phyloP scores from a whole-genome alignment of 2,329 filamentous ascomycete species.

The Domatiomyces catenatus region DNA sequence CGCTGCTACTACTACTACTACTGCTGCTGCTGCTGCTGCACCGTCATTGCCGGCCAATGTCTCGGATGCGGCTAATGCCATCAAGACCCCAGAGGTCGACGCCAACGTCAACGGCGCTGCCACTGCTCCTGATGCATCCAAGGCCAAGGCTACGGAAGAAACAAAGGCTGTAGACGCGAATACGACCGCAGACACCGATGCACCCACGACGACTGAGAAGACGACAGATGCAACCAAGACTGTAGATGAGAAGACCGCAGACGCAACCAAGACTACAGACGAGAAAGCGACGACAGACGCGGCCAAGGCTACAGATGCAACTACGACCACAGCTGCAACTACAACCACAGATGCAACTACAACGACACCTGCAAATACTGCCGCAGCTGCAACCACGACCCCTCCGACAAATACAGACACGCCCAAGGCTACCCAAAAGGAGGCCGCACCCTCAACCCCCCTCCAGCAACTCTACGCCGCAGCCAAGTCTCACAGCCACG shows the following conservation, averaged over 20 bases:
- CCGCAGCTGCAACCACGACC: conserved; percentile 2
- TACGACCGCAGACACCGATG: too few species aligned
- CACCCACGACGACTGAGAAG: too few species aligned
- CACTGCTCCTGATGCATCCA: too few species aligned
- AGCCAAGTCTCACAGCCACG: conserved; percentile 35
- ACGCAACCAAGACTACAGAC: not conserved
- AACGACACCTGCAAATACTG: not conserved
- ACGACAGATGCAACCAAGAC: too few species aligned
- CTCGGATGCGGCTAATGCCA: not conserved
- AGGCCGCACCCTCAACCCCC: conserved; percentile 6
- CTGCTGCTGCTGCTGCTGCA: not conserved
- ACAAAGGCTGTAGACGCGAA: too few species aligned
- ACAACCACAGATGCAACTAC: not conserved
- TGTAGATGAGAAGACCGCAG: not conserved
- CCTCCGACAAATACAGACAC: too few species aligned
- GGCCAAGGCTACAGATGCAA: not conserved
- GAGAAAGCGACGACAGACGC: too few species aligned
- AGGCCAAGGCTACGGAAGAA: too few species aligned
- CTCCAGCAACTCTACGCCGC: conserved; percentile 14
- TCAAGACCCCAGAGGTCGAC: too few species aligned
- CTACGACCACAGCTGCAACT: not conserved
- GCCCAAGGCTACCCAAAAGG: not conserved
- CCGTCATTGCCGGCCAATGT: not conserved
- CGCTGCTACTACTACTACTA: too few species aligned
- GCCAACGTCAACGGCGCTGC: too few species aligned